Base-by-base conservation (phyloP, 345 rosid genomes). In the Citrus cavaleriei region DNA sequence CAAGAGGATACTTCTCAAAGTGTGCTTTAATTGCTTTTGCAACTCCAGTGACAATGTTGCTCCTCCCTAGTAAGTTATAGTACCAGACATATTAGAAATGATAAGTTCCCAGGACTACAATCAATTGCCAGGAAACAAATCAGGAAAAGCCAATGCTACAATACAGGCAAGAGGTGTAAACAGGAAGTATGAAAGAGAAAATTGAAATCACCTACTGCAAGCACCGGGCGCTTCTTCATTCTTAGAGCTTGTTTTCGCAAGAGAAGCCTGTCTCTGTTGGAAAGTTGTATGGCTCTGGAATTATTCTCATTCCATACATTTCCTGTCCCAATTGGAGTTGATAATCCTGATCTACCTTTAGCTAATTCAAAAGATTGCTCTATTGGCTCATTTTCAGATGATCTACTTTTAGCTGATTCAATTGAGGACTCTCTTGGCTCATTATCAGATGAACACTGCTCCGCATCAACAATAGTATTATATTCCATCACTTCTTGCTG, bases 181-280 rank as follows among this genome's bases (percentile, higher is more conserved):
- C 66, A 24, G 24, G 46, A 34, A 34, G 34, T 35, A 19, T 14
- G 58, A 5, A 16, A 38, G 74, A 60, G 80, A 75, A 22, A 21
- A 60, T 32, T 54, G 57, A 76, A 85, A 77, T 85, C 76, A 92
- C 99, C 98, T 74, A 93, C 91, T 83, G 99, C 93, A 75, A 93
- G 88, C 67, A 90, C 88, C 24, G 97, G 99, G 54, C 94, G 93
- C 54, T 93, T 91, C 88, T 81, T 95, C 93, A 91, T 90, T 75
- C 61, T 86, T 74, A 93, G 97, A 75, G 98, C 99, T 83, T 92
- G 97, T 89, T 86, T 95, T 69, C 98, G 88, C 73, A 95, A 84
- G 74, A 93, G 89, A 74, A 95, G 98, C 86, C 97, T 90, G 79
- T 92, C 97, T 82, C 84, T 95, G 73, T 95, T 93, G 34, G 97